These are phyloP conservation scores for Trichoderma gracile DNA, from an alignment of 2,329 filamentous ascomycete genomes.

Conservation along the genomic window DNA sequence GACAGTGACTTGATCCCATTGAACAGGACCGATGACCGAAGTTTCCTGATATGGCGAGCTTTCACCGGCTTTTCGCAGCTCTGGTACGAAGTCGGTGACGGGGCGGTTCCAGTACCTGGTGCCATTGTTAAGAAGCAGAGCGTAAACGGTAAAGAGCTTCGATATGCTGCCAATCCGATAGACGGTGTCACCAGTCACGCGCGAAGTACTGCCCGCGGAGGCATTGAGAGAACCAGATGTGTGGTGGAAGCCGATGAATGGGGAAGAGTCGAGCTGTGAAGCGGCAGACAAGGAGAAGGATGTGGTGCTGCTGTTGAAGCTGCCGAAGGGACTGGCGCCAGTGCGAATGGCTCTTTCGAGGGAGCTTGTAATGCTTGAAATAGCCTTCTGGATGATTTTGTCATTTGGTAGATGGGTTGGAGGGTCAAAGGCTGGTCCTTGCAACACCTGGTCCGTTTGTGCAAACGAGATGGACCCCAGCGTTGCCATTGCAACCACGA, in stretches of 20 bases:
- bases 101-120: slow-evolving; percentile 31
- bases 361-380: background rate
- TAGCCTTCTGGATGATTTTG: background rate
- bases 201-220: slow-evolving; percentile 25
- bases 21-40: slow-evolving; percentile 12
- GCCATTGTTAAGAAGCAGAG: slow-evolving; percentile 31
- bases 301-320: slow-evolving; percentile 21
- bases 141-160: slow-evolving; percentile 35
- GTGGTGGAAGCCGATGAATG: slow-evolving; percentile 26
- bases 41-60: background rate
- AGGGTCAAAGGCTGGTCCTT: slow-evolving; percentile 16
- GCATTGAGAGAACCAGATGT: slow-evolving; percentile 23
- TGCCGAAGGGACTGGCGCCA: slow-evolving; percentile 16
- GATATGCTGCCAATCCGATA: slow-evolving; percentile 36
- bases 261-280: slow-evolving; percentile 14
- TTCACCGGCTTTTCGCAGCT: slow-evolving; percentile 25
- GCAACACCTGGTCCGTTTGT: slow-evolving; percentile 13
- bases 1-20: slow-evolving; percentile 25
- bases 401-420: background rate
- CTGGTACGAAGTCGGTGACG: slow-evolving; percentile 34
- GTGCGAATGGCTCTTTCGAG: slow-evolving; percentile 17
- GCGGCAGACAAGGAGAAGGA: slow-evolving; percentile 25
- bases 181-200: slow-evolving; percentile 28
- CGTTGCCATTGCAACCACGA: background rate
- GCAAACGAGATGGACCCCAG: slow-evolving; percentile 1